A percentile compares a stretch with the other conserved stretches of the same genome.
phyloP scores from a whole-genome alignment of 2,329 filamentous ascomycete genomes.

The Metarhizium sp. region DNA sequence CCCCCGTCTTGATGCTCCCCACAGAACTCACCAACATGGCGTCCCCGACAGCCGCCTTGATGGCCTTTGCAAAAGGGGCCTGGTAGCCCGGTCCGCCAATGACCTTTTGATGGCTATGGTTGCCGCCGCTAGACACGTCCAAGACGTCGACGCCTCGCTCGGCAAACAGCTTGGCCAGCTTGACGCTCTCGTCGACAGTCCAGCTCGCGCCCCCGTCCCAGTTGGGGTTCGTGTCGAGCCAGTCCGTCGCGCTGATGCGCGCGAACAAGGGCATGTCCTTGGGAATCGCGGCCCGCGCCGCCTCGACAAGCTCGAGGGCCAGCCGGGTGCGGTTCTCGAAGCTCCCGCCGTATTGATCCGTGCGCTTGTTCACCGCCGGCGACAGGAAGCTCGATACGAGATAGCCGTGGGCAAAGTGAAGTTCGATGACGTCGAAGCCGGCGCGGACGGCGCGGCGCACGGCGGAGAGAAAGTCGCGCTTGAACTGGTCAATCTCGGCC shows the following conservation, averaged over 20 bases:
- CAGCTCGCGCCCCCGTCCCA: constrained; percentile 48
- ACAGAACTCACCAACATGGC: constrained; percentile 37
- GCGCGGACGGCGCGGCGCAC: constrained; percentile 48
- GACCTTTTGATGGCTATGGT: constrained; percentile 50
- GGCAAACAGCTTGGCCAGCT: constrained; percentile 54
- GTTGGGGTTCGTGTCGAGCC: constrained; percentile 53
- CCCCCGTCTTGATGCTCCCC: constrained; percentile 36
- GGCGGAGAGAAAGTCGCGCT: constrained; percentile 47
- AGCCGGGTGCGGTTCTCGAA: constrained; percentile 66
- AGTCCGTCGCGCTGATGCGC: constrained; percentile 66
- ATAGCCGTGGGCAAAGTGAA: constrained; percentile 75
- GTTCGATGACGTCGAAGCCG: constrained; percentile 60
- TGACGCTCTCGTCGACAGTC: constrained; percentile 54
- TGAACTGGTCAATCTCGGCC: constrained; percentile 55
- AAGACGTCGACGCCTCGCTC: constrained; percentile 63
- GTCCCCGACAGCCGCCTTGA: constrained; percentile 63
- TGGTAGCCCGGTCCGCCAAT: constrained; percentile 57
- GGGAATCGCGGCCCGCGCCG: constrained; percentile 53
- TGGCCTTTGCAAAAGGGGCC: constrained; percentile 56
- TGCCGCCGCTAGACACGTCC: constrained; percentile 62
- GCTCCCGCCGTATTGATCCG: constrained; percentile 56
- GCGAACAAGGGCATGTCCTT: constrained; percentile 62
- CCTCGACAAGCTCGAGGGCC: constrained; percentile 56
- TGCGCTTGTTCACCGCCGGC: constrained; percentile 60
- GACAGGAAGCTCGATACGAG: constrained; percentile 62